Percentiles rank a stretch among this genome's conserved stretches.
phyloP scores from a whole-genome alignment of 108 stramenopile species.

The Nannochloropsis granulata region DNA sequence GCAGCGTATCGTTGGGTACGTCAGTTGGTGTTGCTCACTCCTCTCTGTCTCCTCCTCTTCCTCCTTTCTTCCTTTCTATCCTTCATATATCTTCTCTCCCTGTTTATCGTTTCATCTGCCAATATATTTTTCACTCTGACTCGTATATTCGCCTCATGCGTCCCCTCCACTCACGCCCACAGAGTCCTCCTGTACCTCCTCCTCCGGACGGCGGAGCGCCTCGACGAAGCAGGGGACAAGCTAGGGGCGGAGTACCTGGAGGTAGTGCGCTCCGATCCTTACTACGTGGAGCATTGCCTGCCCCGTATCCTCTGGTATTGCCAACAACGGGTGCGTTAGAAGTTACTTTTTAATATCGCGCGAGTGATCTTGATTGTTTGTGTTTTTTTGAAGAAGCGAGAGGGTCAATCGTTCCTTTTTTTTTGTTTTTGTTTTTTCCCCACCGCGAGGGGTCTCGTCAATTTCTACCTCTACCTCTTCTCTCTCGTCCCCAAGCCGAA shows the following conservation, averaged over 20 bases:
- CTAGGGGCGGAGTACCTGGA: not conserved
- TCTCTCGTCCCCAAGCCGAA: too few relatives aligned
- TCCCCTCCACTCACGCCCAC: too few relatives aligned
- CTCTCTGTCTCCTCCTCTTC: not conserved
- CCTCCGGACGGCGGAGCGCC: not conserved
- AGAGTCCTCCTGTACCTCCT: not conserved
- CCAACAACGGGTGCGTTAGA: not conserved
- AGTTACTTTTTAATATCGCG: too few relatives aligned
- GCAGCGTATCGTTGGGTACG: not conserved
- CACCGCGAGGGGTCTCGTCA: too few relatives aligned
- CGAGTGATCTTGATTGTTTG: too few relatives aligned
- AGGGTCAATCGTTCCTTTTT: too few relatives aligned
- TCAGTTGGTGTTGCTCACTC: not conserved
- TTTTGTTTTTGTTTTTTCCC: too few relatives aligned
- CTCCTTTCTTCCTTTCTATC: not conserved
- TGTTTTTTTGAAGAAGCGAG: too few relatives aligned
- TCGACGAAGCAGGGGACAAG: not conserved
- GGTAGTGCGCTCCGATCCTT: not conserved
- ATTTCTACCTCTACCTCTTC: too few relatives aligned
- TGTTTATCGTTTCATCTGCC: not conserved
- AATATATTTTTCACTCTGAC: too few relatives aligned
- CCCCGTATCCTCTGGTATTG: not conserved
- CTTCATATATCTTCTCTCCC: not conserved
- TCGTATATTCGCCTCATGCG: too few relatives aligned
- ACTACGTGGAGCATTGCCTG: not conserved